Evolutionary conservation across 2,329 filamentous ascomycete species (phyloP), one percentile per base, ranked within the genome.

Genomic region (Lasiodiplodia theobromae): DNA sequence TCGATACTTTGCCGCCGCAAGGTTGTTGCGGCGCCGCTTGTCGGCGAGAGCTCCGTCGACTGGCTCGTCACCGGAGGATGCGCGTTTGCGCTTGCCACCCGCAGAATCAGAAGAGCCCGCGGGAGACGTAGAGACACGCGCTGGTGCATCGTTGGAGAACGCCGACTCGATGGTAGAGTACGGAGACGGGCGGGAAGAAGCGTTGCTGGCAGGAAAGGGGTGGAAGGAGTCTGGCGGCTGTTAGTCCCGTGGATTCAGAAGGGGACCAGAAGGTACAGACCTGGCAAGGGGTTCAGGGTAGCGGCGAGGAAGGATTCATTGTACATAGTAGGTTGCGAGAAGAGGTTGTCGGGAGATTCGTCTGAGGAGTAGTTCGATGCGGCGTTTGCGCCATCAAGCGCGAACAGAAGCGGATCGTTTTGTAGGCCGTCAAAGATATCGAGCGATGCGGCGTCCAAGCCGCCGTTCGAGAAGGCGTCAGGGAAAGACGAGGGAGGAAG

Each of bases 1-100:
- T 31, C 90, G 87, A 75, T 91, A 92, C 70, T 90, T 89, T 70
- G 89, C 86, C 37, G 90, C 90, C n/a, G 90, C 90, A 70, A 91
- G 84, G 16, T 89, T 92, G 77, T 92, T 92, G 70, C 87, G 86
- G 70, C 87, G 86, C 34, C 90, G 88, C 77, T 91, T 91, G 18
- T 62, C 56, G 47, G 38, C 49, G 6, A 62, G 56, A 10, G 47
- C 21, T 2, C 16, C 69, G 14, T 60, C 34, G 4, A 28, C 34
- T 6, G 66, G 25, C 16, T 40, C 28, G 23, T 12, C 21, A 2
- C 28, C 37, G 23, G n/a, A 51, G 21, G 54, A 16, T 14, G 66
- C 10, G n/a, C 65, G 65, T n/a, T 67, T 67, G 54, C 53, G 65
- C 21, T 49, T 51, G 11, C n/a, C 10, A 25, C 28, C 40, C 21